Conservation (phyloP, 768 basidiomycete genomes). For the Lactarius sp. region DNA sequence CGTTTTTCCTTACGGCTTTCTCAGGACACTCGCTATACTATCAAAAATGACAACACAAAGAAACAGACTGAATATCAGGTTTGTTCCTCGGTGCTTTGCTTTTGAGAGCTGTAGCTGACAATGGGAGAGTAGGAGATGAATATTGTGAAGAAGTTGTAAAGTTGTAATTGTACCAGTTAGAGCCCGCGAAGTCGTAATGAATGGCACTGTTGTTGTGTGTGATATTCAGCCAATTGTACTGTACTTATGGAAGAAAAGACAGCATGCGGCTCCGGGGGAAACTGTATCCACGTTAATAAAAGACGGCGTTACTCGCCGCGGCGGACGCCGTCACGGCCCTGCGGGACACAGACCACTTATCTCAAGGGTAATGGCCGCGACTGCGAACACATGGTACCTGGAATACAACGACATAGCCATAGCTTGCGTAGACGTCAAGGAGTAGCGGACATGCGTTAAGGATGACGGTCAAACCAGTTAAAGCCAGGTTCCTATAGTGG, state of each 20-base stretch:
- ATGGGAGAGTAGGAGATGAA: not conserved
- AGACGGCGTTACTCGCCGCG: too few relatives aligned
- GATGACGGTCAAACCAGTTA: too few relatives aligned
- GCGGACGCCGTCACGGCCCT: too few relatives aligned
- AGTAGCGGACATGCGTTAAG: too few relatives aligned
- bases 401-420: not conserved
- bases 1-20: not conserved
- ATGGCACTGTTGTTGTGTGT: not conserved
- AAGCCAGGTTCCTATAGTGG: too few relatives aligned
- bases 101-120: not conserved
- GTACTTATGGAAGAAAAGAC: not conserved
- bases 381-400: not conserved
- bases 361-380: not conserved
- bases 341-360: not conserved
- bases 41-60: constrained; percentile 32
- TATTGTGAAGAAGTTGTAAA: not conserved
- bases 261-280: too few relatives aligned
- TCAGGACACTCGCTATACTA: constrained; percentile 31
- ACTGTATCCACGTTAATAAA: too few relatives aligned
- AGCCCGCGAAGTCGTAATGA: not conserved
- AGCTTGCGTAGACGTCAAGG: not conserved
- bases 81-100: not conserved
- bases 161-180: not conserved
- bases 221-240: not conserved
- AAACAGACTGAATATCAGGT: constrained; percentile 40